These are phyloP conservation scores for Citrus maxima DNA, from an alignment of 345 rosid species.

Conservation along the genomic window DNA sequence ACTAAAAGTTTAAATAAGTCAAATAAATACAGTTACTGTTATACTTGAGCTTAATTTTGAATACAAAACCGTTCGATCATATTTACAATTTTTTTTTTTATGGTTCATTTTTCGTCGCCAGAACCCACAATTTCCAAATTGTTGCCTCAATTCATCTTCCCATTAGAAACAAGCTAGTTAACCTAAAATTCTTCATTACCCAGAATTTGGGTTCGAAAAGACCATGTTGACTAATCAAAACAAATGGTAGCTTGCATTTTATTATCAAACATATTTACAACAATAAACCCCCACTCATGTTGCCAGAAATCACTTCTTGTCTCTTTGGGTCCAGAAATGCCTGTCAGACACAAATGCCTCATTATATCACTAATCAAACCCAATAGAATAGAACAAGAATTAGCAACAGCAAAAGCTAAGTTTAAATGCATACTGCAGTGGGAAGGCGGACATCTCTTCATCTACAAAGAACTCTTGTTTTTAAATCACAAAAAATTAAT, in stretches of 20 bases:
- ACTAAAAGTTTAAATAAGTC: no score
- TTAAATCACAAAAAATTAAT: constrained; percentile 50
- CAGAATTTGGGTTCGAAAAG: background rate
- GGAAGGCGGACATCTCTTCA: constrained; percentile 15
- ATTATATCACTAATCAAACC: no score
- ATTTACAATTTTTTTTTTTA: no score
- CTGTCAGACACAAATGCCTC: constrained; percentile 1
- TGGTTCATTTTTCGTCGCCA: no score
- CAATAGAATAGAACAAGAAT: background rate
- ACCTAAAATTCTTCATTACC: background rate
- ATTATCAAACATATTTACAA: no score
- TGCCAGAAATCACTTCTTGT: constrained; percentile 30
- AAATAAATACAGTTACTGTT: no score
- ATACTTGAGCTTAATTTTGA: background rate
- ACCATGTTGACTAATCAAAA: background rate
- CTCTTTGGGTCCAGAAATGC: constrained; percentile 27
- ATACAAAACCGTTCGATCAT: background rate
- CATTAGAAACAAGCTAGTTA: background rate
- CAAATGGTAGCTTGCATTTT: background rate
- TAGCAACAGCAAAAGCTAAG: background rate
- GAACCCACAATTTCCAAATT: background rate
- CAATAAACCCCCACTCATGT: constrained; percentile 6
- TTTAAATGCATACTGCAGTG: constrained; percentile 28
- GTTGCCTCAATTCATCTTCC: background rate
- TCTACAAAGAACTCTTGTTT: constrained; percentile 16